phyloP scores from a whole-genome alignment of 75 land plant species.

The Larix kaempferi region DNA sequence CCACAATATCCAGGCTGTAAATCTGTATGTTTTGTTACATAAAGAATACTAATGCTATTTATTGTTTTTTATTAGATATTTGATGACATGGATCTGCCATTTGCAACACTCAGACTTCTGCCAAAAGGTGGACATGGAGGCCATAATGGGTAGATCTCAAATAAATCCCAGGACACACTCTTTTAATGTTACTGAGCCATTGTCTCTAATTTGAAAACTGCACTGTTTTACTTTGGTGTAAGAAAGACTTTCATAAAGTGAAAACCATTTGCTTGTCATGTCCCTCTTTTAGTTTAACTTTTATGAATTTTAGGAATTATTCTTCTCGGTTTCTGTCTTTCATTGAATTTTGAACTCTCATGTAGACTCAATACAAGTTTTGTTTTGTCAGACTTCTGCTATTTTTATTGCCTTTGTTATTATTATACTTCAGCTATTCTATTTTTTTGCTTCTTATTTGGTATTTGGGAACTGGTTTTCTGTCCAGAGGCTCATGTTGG shows the following conservation, averaged over 20 bases:
- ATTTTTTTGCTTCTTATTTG: neutral
- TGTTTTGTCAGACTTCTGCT: neutral
- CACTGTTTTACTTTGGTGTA: neutral
- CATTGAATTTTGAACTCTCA: neutral
- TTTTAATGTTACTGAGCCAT: neutral
- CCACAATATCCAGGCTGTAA: neutral
- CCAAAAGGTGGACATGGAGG: conserved; percentile 99
- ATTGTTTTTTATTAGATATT: conserved; percentile 48
- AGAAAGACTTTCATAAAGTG: neutral
- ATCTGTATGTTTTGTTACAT: neutral
- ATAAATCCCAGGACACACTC: neutral
- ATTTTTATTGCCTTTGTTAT: neutral
- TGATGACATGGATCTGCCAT: conserved; percentile 95
- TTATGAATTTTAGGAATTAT: neutral
- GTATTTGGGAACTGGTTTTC: neutral
- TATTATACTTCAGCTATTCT: too few species aligned
- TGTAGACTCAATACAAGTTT: neutral
- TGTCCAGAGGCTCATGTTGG: neutral
- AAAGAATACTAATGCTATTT: neutral
- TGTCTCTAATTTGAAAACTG: neutral
- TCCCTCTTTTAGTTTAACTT: neutral
- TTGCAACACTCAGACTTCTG: conserved; percentile 66
- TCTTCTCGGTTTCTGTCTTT: conserved; percentile 2
- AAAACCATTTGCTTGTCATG: neutral
- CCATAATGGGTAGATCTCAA: conserved; percentile 81